These are phyloP conservation scores for Aureobasidium leucospermi DNA, from an alignment of 2,329 filamentous ascomycete species.

Conservation along the genomic window DNA sequence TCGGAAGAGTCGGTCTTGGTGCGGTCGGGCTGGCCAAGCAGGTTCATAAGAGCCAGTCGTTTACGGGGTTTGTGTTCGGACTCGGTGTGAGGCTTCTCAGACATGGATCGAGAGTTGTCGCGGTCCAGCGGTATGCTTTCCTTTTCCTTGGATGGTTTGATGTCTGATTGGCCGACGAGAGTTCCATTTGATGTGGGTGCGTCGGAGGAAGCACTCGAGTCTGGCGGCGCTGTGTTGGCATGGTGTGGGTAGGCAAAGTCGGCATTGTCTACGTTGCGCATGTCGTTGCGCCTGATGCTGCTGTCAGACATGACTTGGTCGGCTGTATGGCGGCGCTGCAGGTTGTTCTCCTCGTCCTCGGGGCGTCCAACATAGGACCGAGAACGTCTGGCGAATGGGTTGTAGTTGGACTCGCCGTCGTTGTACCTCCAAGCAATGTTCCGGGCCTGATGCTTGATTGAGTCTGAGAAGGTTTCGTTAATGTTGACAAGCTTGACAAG, in stretches of 20 bases:
- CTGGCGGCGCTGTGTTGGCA: conserved; percentile 14
- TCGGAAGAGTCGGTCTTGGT: conserved; percentile 8
- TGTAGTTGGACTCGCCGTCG: conserved; percentile 17
- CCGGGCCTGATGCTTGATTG: conserved; percentile 17
- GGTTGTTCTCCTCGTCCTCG: conserved; percentile 11
- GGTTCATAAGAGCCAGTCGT: background rate
- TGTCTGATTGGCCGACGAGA: background rate
- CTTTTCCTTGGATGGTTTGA: background rate
- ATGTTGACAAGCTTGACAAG: background rate
- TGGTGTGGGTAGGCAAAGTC: conserved; percentile 15
- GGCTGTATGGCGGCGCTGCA: conserved; percentile 11
- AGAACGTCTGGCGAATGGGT: conserved; percentile 16
- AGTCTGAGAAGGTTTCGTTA: conserved; percentile 14
- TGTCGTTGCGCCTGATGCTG: conserved; percentile 2
- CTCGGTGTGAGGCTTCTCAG: background rate
- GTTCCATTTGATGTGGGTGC: conserved; percentile 5
- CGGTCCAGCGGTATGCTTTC: background rate
- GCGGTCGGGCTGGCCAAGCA: background rate
- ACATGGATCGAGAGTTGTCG: conserved; percentile 1
- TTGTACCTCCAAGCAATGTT: conserved; percentile 16
- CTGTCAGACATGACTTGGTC: conserved; percentile 12
- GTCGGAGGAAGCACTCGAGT: background rate
- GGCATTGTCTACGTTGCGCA: conserved; percentile 6
- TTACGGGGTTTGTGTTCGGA: conserved; percentile 8
- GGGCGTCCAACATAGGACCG: conserved; percentile 1